Base-by-base conservation (phyloP, 2,329 filamentous ascomycete species). In the Triangularia verruculosa region DNA sequence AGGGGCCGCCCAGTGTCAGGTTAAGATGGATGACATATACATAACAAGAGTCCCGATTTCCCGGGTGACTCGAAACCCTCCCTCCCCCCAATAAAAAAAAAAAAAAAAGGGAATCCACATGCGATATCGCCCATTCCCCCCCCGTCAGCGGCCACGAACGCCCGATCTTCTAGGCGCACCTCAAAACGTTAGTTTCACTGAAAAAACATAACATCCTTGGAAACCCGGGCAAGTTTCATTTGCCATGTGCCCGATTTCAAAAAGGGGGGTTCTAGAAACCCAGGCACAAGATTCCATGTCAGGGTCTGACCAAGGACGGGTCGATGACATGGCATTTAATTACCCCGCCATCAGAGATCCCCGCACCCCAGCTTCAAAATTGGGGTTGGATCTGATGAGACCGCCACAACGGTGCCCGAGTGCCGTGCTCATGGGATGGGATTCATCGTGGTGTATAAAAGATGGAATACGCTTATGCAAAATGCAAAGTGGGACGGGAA, bases 291-390 rank as follows among this genome's bases (percentile, higher is more conserved):
- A 7, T 39, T 24, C 20, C 2, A 6, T 56, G 22, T 56, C 53
- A 56, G 53, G 53, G 34, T 59, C 34, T 28, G 34, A 28, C 39
- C 39, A 52, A n/a, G 57, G n/a, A 43, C 30, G 12, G 4, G 11
- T 32, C 4, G 30, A 32, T 28, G 30, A 30, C 30, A 24, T 57
- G 55, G 32, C 55, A n/a, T 28, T 28, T 9, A 39, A 52, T 59
- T 59, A 59, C 57, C 57, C 57, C 57, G 57, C 57, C 57, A 59
- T 52, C 11, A 12, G 34, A 30, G 22, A 52, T 17, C 57, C 57
- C 57, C 57, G 39, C 57, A 52, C 57, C 22, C 15, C n/a, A n/a
- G n/a, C 22, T 34, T 15, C 22, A 12, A 28, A 59, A 27, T 28
- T 27, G 9, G 24, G n/a, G n/a, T 51, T 17, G 24, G n/a, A n/a